phyloP scores from a whole-genome alignment of 371 early-diverging fungal species.

The Synchytrium microbalum region DNA sequence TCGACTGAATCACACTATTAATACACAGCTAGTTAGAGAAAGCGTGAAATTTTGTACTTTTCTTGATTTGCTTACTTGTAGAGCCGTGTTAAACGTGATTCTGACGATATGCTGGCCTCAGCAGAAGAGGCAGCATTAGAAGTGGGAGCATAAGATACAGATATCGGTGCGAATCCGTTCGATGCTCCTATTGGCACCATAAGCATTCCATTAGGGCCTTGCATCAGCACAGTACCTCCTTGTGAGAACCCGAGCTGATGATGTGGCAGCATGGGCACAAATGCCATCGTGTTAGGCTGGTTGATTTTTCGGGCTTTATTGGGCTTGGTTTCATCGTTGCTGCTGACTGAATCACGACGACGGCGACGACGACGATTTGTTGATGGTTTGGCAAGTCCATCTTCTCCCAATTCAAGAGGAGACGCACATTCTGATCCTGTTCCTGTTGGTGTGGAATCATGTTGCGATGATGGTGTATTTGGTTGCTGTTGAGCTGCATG shows the following conservation, averaged over 20 bases:
- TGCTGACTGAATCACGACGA: neutral
- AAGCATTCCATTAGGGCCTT: no score
- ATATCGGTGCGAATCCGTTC: neutral
- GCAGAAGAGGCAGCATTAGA: neutral
- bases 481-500: neutral
- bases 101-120: neutral
- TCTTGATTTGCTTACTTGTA: neutral
- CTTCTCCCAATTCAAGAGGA: neutral
- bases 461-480: neutral
- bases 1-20: neutral
- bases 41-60: neutral
- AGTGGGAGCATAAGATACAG: neutral
- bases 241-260: neutral
- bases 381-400: neutral
- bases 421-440: neutral
- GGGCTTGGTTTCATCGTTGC: neutral
- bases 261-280: neutral
- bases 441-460: neutral
- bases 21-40: neutral
- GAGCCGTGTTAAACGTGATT: neutral
- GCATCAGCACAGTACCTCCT: no score
- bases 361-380: neutral
- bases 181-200: neutral
- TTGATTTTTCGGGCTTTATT: neutral
- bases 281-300: neutral